Conservation (phyloP, 225 moss, liverwort and hornwort genomes). For the Polytrichum commune region DNA sequence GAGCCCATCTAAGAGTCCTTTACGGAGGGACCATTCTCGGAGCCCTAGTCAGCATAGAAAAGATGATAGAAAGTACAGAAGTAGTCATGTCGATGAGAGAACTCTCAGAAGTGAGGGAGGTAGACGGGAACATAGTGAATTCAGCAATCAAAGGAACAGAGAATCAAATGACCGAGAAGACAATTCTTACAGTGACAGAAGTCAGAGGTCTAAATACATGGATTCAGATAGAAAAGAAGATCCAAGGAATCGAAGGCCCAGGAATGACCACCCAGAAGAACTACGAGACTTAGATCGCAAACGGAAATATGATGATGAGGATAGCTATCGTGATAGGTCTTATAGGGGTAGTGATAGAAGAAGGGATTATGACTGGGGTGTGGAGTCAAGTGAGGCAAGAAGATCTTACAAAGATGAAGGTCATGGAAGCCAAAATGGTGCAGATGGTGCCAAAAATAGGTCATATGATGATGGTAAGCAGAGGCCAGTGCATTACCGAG, state of each 20-base stretch:
- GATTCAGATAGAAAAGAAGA: constrained; percentile 15
- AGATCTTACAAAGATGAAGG: not conserved
- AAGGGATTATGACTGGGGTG: not conserved
- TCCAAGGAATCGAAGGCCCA: constrained; percentile 6
- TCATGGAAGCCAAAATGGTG: constrained; percentile 1
- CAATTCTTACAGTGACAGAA: not conserved
- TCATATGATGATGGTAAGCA: constrained; percentile 1
- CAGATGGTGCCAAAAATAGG: constrained; percentile 1
- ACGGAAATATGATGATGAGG: not conserved
- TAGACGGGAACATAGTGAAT: constrained; percentile 11
- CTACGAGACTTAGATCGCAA: not conserved
- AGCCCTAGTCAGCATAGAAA: constrained; percentile 19
- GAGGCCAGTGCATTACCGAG: not conserved
- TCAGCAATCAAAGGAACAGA: constrained; percentile 4
- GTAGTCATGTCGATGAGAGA: not conserved
- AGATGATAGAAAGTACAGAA: constrained; percentile 6
- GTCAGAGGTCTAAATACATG: not conserved
- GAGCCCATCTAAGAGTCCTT: constrained; percentile 25
- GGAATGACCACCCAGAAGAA: constrained; percentile 1
- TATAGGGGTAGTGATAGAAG: not conserved
- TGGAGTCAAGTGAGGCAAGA: constrained; percentile 7
- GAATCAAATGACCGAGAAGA: not conserved
- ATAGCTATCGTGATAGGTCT: not conserved
- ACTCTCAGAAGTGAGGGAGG: constrained; percentile 4
- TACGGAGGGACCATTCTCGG: constrained; percentile 13